These are phyloP conservation scores for Boletus tomentosulus DNA, from an alignment of 768 basidiomycete genomes.

Conservation along the genomic window DNA sequence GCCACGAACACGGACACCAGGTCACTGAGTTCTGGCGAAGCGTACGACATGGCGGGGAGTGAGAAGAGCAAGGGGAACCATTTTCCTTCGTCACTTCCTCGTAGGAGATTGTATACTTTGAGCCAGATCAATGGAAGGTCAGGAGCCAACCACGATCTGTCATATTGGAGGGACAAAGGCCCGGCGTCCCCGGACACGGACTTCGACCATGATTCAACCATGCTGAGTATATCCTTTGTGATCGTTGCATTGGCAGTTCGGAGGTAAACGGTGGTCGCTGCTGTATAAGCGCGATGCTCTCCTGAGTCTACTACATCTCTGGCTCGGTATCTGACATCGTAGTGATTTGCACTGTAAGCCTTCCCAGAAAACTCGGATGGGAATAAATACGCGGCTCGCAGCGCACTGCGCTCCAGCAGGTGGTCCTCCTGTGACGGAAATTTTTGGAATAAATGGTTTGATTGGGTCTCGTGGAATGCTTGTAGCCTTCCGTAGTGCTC, in stretches of 20 bases:
- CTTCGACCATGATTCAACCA: conserved; percentile 8
- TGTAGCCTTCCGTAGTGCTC: conserved; percentile 16
- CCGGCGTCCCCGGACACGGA: background rate
- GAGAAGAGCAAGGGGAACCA: conserved; percentile 25
- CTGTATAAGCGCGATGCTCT: conserved; percentile 10
- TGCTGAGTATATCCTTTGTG: background rate
- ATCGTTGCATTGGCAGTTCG: background rate
- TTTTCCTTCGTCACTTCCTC: conserved; percentile 3
- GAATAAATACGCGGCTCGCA: background rate
- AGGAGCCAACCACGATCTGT: conserved; percentile 21
- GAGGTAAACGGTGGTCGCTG: conserved; percentile 4
- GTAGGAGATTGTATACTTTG: conserved; percentile 24
- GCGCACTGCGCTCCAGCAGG: conserved; percentile 13
- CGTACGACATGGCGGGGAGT: conserved; percentile 28
- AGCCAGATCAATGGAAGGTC: conserved; percentile 21
- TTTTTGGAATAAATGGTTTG: background rate
- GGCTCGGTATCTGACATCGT: conserved; percentile 5
- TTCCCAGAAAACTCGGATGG: conserved; percentile 2
- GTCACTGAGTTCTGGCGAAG: conserved; percentile 6
- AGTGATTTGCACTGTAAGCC: background rate
- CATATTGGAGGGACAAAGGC: conserved; percentile 16
- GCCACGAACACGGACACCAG: conserved; percentile 30
- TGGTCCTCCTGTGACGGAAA: conserved; percentile 5
- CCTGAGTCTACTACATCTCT: conserved; percentile 5
- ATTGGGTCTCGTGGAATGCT: conserved; percentile 4